Conservation (phyloP, 2,329 filamentous ascomycete genomes). For the Neonectria sp. region DNA sequence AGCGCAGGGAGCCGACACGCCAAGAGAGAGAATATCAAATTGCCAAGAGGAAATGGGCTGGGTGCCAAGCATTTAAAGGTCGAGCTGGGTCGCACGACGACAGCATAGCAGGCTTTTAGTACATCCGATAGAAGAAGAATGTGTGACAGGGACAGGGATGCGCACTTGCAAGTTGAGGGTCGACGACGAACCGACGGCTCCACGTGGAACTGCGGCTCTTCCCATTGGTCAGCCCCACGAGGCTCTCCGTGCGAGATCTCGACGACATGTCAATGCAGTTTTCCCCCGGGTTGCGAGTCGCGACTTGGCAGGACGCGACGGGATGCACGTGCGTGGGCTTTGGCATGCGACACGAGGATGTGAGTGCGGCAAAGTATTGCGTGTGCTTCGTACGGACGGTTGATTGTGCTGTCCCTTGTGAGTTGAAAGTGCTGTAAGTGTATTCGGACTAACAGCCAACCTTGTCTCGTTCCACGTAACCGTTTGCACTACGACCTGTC, state of each 20-base stretch:
- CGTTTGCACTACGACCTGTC: background rate
- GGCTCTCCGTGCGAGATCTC: background rate
- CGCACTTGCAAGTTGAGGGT: background rate
- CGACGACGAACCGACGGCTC: conserved; percentile 18
- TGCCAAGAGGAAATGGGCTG: background rate
- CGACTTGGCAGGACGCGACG: background rate
- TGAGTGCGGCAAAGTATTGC: background rate
- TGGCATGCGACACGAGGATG: background rate
- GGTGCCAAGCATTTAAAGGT: background rate
- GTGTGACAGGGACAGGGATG: too few species aligned
- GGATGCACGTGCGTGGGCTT: background rate
- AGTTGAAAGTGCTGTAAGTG: background rate
- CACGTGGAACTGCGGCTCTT: conserved; percentile 17
- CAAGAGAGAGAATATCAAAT: background rate
- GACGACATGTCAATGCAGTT: conserved; percentile 15
- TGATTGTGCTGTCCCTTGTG: background rate
- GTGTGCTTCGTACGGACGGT: background rate
- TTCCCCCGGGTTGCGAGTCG: background rate
- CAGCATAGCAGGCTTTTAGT: too few species aligned
- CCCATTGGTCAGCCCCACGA: conserved; percentile 15
- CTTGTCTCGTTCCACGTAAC: background rate
- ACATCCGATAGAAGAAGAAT: background rate
- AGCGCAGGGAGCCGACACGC: background rate
- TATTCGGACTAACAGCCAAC: background rate
- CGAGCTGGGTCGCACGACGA: background rate